Base-by-base conservation (phyloP, 2,329 filamentous ascomycete species). In the Aspergillus aculeatus region DNA sequence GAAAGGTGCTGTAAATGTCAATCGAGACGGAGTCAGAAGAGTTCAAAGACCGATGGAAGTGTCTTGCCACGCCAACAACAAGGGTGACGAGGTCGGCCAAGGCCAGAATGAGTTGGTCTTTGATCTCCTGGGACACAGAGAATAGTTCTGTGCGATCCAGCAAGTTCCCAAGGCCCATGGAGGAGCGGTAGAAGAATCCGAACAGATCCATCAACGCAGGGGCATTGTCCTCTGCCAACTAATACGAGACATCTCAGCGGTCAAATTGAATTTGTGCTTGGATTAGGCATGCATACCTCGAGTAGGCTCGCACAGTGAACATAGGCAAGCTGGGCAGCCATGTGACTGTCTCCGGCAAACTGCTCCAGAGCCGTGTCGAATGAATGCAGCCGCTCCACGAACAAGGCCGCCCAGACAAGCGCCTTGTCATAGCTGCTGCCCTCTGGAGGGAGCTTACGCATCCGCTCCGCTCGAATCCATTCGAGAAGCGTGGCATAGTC, bases 161-260 rank as follows among this genome's bases (percentile, higher is more conserved):
- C 0, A 80, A 73, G 56, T 75, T 57, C 66, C 77, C 57, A 76
- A 78, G 3, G 68, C 75, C 57, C 75, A 71, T 47, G 67, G 80
- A 69, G 71, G 77, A 69, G 58, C 80, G 78, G 70, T 83, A 83
- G 62, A 84, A 81, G 56, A 84, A 77, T 2, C 77, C 78, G 60
- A 84, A 84, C 2, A 78, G 76, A 47, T 75, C 77, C 62, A 84
- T 78, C 16, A 85, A 71, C 2, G 81, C 81, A 0, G 71, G 64
- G 6, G 77, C 74, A 58, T 83, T 80, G 56, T 80, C 73, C 57
- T 79, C 77, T 7, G 81, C 81, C 16, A 83, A 74, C 78, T 82
- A 32, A 10, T 1, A 3, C 14, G 6, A 2, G 4, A 10, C 2
- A 26, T 19, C 14, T 44, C 12, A 29, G 44, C 23, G 29, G 14